Evolutionary conservation across 2,329 filamentous ascomycete genomes (phyloP).

Genomic region (Fusarium virguliforme): DNA sequence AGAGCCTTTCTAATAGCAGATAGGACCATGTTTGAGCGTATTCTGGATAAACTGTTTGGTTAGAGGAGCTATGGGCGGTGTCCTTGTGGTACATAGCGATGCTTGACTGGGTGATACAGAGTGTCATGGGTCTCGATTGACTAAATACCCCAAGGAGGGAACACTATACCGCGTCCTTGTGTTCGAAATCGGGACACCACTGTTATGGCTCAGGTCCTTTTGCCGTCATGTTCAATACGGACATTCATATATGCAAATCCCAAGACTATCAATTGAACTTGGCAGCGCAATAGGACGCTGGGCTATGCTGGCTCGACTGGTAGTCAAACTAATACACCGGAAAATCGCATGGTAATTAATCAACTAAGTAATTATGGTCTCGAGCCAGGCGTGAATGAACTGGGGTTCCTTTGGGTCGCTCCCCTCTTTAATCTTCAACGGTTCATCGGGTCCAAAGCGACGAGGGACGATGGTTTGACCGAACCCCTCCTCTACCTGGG

Average conservation of each 20-base stretch:
- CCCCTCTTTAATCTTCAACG: not conserved
- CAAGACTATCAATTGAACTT: no score
- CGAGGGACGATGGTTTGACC: constrained; percentile 13
- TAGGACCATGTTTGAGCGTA: constrained; percentile 43
- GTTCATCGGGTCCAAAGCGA: constrained; percentile 11
- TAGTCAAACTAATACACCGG: not conserved
- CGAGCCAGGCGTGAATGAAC: constrained; percentile 12
- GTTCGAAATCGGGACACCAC: no score
- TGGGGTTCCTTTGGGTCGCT: not conserved
- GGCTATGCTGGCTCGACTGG: no score
- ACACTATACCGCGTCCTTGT: no score
- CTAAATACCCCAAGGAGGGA: no score
- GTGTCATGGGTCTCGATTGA: not conserved
- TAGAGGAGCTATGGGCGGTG: not conserved
- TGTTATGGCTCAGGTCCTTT: no score
- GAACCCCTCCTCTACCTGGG: constrained; percentile 11
- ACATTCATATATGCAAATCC: no score
- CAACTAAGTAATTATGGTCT: not conserved
- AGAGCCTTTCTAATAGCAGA: not conserved
- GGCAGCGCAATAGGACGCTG: no score
- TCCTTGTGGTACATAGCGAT: not conserved
- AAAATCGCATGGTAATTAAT: not conserved
- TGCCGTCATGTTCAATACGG: no score
- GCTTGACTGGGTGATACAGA: not conserved
- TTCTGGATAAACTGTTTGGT: constrained; percentile 42